Conservation (phyloP, 2,329 filamentous ascomycete genomes). For the Ceratocystis albifundus region DNA sequence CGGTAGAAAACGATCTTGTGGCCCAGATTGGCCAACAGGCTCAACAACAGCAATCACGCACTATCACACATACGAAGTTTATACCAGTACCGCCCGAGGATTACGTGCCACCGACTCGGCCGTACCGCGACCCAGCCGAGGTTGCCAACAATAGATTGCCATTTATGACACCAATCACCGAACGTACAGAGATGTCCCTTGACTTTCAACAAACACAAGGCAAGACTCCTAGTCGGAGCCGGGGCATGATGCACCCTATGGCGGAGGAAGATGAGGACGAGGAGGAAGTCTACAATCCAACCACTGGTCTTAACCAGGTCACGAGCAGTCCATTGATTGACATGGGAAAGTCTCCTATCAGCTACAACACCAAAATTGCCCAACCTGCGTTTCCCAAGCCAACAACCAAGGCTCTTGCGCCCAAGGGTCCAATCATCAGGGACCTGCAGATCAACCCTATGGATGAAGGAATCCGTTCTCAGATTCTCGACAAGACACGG, state of each 20-base stretch:
- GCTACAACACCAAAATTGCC: constrained; percentile 35
- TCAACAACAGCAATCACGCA: constrained; percentile 29
- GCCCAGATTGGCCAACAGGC: neutral
- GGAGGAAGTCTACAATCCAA: constrained; percentile 27
- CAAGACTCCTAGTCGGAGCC: constrained; percentile 64
- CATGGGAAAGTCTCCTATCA: constrained; percentile 39
- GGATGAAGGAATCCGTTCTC: constrained; percentile 59
- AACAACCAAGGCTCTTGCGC: constrained; percentile 33
- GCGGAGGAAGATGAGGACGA: constrained; percentile 28
- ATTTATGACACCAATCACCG: constrained; percentile 98
- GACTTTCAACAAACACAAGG: constrained; percentile 48
- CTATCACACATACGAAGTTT: constrained; percentile 53
- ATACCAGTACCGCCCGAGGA: constrained; percentile 75
- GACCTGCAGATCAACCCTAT: constrained; percentile 83
- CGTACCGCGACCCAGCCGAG: constrained; percentile 68
- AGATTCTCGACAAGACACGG: constrained; percentile 62
- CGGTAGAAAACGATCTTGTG: constrained; percentile 1
- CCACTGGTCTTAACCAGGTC: constrained; percentile 24
- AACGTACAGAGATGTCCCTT: constrained; percentile 83
- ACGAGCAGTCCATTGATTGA: constrained; percentile 63
- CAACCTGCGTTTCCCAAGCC: constrained; percentile 26
- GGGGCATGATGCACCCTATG: constrained; percentile 27
- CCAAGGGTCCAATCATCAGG: constrained; percentile 62
- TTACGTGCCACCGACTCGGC: constrained; percentile 65
- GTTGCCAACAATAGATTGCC: constrained; percentile 82